Evolutionary conservation across 176 grass and related monocot species (phyloP), one percentile per base, ranked within the genome.

Genomic region (Carex kokanica): DNA sequence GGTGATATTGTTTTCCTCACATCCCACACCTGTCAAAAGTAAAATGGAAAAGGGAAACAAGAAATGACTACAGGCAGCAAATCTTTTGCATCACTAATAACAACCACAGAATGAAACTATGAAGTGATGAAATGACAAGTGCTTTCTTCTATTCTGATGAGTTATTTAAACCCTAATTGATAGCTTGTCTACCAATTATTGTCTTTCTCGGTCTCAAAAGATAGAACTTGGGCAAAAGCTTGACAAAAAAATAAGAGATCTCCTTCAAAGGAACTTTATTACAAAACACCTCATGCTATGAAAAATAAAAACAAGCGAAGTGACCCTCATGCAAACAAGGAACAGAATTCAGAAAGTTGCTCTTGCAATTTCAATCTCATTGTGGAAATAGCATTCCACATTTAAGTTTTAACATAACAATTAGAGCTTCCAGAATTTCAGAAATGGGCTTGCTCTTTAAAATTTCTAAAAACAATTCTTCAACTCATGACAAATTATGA

Each of bases 1-100:
- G 96, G 96, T 74, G 91, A 88, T 86, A 99, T 93, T 67, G 96
- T 93, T 90, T 99, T 99, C 77, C 96, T 95, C 88, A 99, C 91
- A 92, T 99, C 96, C 96, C 96, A 99, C 80, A 95, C 93, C 96
- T 99, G 87, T 36, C 4, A 93, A 86, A 86, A 62, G 31, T 74
- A 27, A 84, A 56, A 84, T 58, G 5, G 86, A 64, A 41, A 81
- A 63, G 57, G 52, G 1, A 45, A 43, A 81, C 57, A 81, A 81
- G n/a, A 63, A 23, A 81, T 40, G 57, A 81, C 23, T 63, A 41
- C 1, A 32, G 20, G 34, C 16, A 45, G 38, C 3, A 45, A 79
- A 58, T 79, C 40, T 75, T 38, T 29, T 58, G 77, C 38, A 59
- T 60, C 36, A 36, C 70, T 67, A 51, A 74, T 23, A 49, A 21